Evolutionary conservation across 2,329 filamentous ascomycete species (phyloP).

Genomic region (Aspergillus tubingensis): DNA sequence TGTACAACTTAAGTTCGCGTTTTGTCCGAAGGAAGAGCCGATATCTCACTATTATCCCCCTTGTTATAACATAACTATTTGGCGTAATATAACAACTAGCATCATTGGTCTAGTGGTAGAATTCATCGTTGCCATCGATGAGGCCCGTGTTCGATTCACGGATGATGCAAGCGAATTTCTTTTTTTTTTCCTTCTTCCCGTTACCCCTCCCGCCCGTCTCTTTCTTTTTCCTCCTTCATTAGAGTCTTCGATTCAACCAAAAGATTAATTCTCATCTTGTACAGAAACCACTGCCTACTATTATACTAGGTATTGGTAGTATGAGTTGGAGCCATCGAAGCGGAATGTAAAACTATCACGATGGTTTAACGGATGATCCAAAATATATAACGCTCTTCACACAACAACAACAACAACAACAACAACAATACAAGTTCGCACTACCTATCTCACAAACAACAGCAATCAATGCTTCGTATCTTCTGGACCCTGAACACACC

Average conservation of each 20-base stretch:
- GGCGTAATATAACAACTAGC: slow-evolving; percentile 19
- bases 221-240: too few species aligned
- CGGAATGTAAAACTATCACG: background rate
- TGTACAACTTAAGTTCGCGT: too few species aligned
- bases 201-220: background rate
- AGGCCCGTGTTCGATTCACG: slow-evolving; percentile 52
- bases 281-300: too few species aligned
- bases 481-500: background rate
- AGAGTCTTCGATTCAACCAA: too few species aligned
- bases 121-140: slow-evolving; percentile 50
- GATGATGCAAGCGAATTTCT: slow-evolving; percentile 42
- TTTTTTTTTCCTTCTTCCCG: slow-evolving; percentile 8
- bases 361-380: too few species aligned
- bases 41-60: fast-evolving
- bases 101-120: slow-evolving; percentile 51
- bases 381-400: too few species aligned
- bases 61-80: fast-evolving
- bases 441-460: background rate
- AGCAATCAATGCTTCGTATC: background rate
- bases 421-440: too few species aligned
- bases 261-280: too few species aligned
- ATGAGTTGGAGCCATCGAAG: too few species aligned
- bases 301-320: too few species aligned
- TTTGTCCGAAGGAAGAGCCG: too few species aligned
- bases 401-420: too few species aligned